Base-by-base conservation (phyloP, 495 filamentous ascomycete species). In the Aspergillus olivimuriae region DNA sequence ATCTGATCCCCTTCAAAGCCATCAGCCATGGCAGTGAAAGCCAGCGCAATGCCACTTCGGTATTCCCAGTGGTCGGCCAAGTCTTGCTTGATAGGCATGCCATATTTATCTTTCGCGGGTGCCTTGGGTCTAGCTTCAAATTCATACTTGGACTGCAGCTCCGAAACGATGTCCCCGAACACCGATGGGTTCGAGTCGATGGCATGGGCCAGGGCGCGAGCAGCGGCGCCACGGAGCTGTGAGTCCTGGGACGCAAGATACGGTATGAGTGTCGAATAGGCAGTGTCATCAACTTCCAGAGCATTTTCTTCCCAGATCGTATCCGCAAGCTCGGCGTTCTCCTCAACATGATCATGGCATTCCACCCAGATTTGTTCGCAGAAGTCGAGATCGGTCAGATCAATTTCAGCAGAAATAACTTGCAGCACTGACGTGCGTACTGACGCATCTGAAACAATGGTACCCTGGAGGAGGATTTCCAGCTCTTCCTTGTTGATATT, bases 221-320 rank as follows among this genome's bases (percentile, higher is more conserved):
- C 84, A 21, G 91, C 87, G 41, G 94, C 86, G 46, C 86, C 75
- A 24, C 92, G 78, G 15, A 96, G 75, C 46, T 94, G 87, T 14
- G 70, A 68, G 51, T 96, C 91, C 46, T 76, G 72, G 41, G 77
- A 83, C 44, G 85, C 77, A 21, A 97, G 68, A 50, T 95, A 97
- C 1, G 83, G 83, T 37, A 92, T 69, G 51, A 89, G 80, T 44
- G 69, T 73, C 37, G 65, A 58, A 34, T 76, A 78, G 2, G 87
- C 72, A 3, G 81, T 64, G 4, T 82, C 72, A 40, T 82, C 74
- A n/a, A 86, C 62, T 48, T 89, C 68, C 36, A 98, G 78, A 1
- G 76, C 84, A 57, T 90, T 95, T 47, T 94, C 91, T 60, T 95
- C 87, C 92, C 94, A 97, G 26, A 97, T 96, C 0, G 86, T 78